A percentile compares a stretch with the other conserved stretches of the same genome.
These are phyloP conservation scores for Calonectria pseudoreteaudii DNA, from an alignment of 2,329 filamentous ascomycete species.

Conservation along the genomic window DNA sequence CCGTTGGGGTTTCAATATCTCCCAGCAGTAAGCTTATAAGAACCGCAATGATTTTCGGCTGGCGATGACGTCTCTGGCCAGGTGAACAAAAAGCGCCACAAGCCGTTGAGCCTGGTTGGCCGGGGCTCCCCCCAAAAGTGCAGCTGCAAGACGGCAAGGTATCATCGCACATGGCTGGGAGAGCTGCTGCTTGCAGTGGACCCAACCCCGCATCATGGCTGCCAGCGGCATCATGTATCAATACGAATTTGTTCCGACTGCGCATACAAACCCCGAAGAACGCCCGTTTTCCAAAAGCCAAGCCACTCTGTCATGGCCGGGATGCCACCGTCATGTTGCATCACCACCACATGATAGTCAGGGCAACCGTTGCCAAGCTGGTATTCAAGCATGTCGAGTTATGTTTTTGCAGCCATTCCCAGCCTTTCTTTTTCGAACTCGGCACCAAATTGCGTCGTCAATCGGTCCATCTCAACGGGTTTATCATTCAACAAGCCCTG, in stretches of 20 bases:
- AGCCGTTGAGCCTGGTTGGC: background rate
- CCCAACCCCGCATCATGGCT: background rate
- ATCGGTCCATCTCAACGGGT: background rate
- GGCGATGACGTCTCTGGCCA: background rate
- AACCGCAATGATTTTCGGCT: background rate
- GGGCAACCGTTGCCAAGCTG: background rate
- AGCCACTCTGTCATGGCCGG: background rate
- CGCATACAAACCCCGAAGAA: background rate
- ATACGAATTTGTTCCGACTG: slow-evolving; percentile 11
- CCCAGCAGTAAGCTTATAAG: background rate
- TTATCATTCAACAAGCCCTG: background rate
- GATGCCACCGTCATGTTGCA: background rate
- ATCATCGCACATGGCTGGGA: background rate
- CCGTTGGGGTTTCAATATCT: background rate
- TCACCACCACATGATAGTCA: background rate
- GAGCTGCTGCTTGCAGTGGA: background rate
- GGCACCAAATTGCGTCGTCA: background rate
- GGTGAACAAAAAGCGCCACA: background rate
- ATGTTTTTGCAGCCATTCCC: background rate
- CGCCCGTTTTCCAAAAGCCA: background rate
- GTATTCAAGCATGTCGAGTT: background rate
- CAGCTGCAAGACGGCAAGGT: background rate
- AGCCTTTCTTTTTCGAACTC: background rate
- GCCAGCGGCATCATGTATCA: background rate
- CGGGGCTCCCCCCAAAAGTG: background rate